Evolutionary conservation across 331 rosid genomes (phyloP).

Genomic region (Quercus tomentella): DNA sequence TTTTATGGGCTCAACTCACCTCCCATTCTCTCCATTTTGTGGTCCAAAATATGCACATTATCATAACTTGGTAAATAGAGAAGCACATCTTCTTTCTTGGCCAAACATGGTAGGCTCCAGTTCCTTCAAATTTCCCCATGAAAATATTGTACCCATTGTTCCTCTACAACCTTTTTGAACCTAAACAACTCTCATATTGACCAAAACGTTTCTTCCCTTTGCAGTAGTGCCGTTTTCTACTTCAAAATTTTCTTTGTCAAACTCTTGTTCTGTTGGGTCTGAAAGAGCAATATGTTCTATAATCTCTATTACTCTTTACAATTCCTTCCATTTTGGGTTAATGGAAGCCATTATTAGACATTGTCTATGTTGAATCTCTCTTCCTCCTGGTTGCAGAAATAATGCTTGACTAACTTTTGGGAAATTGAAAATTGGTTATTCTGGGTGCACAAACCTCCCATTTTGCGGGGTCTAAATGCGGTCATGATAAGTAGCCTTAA

Average conservation of each 20-base stretch:
- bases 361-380: background rate
- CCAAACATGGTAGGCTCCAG: conserved; percentile 29
- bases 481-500: too few species aligned
- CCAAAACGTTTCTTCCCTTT: background rate
- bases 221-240: background rate
- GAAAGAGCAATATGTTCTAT: conserved; percentile 9
- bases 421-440: background rate
- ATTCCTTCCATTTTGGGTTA: background rate
- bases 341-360: too few species aligned
- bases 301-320: conserved; percentile 1
- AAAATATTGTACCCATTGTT: conserved; percentile 1
- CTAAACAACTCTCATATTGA: background rate
- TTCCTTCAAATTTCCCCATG: conserved; percentile 2
- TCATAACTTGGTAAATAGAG: too few species aligned
- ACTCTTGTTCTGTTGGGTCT: background rate
- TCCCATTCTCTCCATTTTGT: too few species aligned
- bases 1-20: too few species aligned
- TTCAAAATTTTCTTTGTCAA: background rate
- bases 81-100: conserved; percentile 26
- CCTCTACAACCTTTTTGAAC: conserved; percentile 5
- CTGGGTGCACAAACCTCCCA: background rate
- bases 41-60: too few species aligned
- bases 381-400: too few species aligned
- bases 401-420: too few species aligned
- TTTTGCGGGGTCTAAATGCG: too few species aligned